Base-by-base conservation (phyloP, 805 yeast species). In the Cyberlindnera mississippiensis region DNA sequence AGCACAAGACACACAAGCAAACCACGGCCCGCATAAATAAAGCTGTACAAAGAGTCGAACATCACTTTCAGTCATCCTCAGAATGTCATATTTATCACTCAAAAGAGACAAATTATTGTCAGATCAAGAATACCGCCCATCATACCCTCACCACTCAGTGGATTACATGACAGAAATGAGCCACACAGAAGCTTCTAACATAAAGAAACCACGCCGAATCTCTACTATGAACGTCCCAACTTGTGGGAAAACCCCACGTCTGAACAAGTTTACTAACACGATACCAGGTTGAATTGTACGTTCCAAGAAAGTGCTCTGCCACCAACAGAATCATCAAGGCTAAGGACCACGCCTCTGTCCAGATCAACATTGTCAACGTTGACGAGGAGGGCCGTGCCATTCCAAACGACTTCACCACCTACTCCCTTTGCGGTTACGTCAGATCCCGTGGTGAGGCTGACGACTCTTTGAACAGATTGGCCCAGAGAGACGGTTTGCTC, bases 241-340 rank as follows among this genome's bases (percentile, higher is more conserved):
- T 13, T 12, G 29, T 13, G n/a, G n/a, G n/a, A n/a, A n/a, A n/a
- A n/a, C 14, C 29, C 29, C 12, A n/a, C 10, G 17, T 18, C 13
- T 13, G 14, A 27, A 5, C 28, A 31, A 26, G 27, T 24, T 20
- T 51, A 53, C 56, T 47, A 48, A 51, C 59, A 35, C n/a, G 17
- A 2, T 13, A 9, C 15, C 44, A 53, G 97, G 97, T 93, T 76
- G 99, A 93, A 84, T 89, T 93, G 77, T 93, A 93, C 95, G 95
- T 91, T 76, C 99, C 99, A 81, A 88, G 99, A 85, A 93, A 93
- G 82, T 93, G 99, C 83, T 93, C 99, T 77, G 99, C 99, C 70
- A 89, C 99, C 77, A 90, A 89, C 96, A 89, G 97, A 82, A 89
- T 93, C 79, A 90, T 93, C 84, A 89, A 88, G 82, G 90, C 99